These are phyloP conservation scores for Chrysosporium queenslandicum DNA, from an alignment of 2,329 filamentous ascomycete species.

Conservation along the genomic window DNA sequence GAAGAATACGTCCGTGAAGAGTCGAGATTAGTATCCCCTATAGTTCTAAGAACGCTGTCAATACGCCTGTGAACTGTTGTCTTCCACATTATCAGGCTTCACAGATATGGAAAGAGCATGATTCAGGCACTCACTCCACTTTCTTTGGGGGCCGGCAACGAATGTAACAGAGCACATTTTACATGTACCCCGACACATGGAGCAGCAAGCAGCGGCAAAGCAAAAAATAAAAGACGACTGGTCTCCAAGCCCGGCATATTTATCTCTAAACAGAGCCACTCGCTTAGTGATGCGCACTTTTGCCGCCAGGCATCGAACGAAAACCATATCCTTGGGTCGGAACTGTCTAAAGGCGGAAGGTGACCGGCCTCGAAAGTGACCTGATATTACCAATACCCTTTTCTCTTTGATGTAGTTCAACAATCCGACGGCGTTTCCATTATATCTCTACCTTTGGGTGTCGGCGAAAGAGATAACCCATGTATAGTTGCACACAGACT, in stretches of 20 bases:
- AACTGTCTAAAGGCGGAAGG: neutral
- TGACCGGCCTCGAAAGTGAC: neutral
- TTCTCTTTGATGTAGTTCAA: too few species aligned
- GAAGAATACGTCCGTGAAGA: too few species aligned
- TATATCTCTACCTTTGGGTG: neutral
- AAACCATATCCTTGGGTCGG: neutral
- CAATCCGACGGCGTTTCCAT: too few species aligned
- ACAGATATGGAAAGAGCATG: too few species aligned
- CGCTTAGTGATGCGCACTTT: neutral
- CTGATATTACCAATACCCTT: neutral
- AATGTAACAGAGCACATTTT: neutral
- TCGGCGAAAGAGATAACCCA: neutral
- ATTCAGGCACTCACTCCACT: neutral
- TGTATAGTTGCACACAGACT: neutral
- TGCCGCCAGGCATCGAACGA: neutral
- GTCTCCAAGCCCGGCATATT: neutral
- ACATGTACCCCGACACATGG: neutral
- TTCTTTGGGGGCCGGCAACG: neutral
- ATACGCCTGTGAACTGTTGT: too few species aligned
- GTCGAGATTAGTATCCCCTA: too few species aligned
- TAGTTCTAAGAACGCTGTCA: too few species aligned
- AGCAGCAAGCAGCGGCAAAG: too few species aligned
- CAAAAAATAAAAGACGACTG: too few species aligned
- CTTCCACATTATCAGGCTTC: too few species aligned
- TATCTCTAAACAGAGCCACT: neutral